Percentiles rank a stretch among this genome's conserved stretches.
phyloP scores from a whole-genome alignment of 2,329 filamentous ascomycete genomes.

The Macroventuria anomochaeta region DNA sequence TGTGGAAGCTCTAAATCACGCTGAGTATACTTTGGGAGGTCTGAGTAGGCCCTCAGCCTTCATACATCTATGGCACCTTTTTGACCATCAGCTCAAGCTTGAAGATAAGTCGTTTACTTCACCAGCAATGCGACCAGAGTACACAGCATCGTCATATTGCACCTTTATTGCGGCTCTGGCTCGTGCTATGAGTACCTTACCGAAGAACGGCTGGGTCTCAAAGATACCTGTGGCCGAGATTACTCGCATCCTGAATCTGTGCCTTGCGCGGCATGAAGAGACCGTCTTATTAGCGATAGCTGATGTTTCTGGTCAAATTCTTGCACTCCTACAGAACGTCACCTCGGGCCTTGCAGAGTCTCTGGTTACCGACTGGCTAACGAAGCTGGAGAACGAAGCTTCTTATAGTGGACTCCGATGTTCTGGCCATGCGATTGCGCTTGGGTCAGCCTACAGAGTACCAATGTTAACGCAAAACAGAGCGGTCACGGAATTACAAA shows the following conservation, averaged over 20 bases:
- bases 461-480: slow-evolving; percentile 3
- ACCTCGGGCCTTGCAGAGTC: slow-evolving; percentile 18
- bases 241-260: slow-evolving; percentile 38
- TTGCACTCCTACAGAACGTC: slow-evolving; percentile 26
- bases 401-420: slow-evolving; percentile 51
- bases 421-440: slow-evolving; percentile 53
- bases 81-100: slow-evolving; percentile 43
- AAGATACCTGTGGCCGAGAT: slow-evolving; percentile 26
- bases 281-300: slow-evolving; percentile 42
- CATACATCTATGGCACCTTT: slow-evolving; percentile 39
- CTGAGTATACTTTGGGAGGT: not conserved
- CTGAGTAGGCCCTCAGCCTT: slow-evolving; percentile 17
- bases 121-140: slow-evolving; percentile 64
- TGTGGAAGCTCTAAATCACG: slow-evolving; percentile 14
- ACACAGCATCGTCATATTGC: slow-evolving; percentile 68
- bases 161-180: slow-evolving; percentile 57
- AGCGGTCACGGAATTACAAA: slow-evolving; percentile 19
- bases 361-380: slow-evolving; percentile 40
- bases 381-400: slow-evolving; percentile 43
- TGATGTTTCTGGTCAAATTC: slow-evolving; percentile 26
- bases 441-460: slow-evolving; percentile 49
- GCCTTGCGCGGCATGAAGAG: slow-evolving; percentile 46
- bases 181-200: slow-evolving; percentile 18
- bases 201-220: slow-evolving; percentile 7
- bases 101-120: slow-evolving; percentile 50